Evolutionary conservation across 1,139 yeast genomes (phyloP), one percentile per base, ranked within the genome.

Genomic region (Geotrichum reessii): DNA sequence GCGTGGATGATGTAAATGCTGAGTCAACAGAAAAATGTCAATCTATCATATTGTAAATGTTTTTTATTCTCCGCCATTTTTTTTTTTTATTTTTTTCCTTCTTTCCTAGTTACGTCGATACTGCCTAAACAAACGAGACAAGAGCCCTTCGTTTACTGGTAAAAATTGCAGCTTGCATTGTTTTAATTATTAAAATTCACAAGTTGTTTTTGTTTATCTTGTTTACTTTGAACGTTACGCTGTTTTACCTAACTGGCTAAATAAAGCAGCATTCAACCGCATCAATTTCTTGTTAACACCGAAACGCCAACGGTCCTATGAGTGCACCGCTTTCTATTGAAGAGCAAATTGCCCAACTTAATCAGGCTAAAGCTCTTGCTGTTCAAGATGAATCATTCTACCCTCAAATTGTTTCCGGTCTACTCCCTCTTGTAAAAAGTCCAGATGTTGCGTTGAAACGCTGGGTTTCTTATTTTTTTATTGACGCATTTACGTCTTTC

Each of bases 391-490:
- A 76, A 2, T 64, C 70, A 17, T 71, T 69, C 58, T 74, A 71
- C 50, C 72, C 76, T 0, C 71, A 67, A 49, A 67, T 76, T 25
- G 70, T 75, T 22, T 67, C 68, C 14, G 72, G 74, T 14, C 69
- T 76, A 22, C 65, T 74, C 44, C 71, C 74, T 21, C 65, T 74
- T 24, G 74, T 76, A n/a, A 67, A 67, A 49, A 66, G 70, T 7
- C 70, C 72, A 5, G 75, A 73, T 37, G 59, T 64, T 8, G 64
- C 63, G 21, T 65, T 76, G 19, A 66, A 76, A 14, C 67, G 67
- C 37, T 76, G 79, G 79, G 70, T 75, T 53, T 68, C 76, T 1
- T 65, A 63, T 21, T 75, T 76, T 61, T 65, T 76, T n/a, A 67
- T 70, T 22, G 76, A 74, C 55, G 76, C 76, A 11, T 72, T 76